Evolutionary conservation across 108 stramenopile genomes (phyloP), one percentile per base, ranked within the genome.

Genomic region (Pseudonitzschia multiseries): DNA sequence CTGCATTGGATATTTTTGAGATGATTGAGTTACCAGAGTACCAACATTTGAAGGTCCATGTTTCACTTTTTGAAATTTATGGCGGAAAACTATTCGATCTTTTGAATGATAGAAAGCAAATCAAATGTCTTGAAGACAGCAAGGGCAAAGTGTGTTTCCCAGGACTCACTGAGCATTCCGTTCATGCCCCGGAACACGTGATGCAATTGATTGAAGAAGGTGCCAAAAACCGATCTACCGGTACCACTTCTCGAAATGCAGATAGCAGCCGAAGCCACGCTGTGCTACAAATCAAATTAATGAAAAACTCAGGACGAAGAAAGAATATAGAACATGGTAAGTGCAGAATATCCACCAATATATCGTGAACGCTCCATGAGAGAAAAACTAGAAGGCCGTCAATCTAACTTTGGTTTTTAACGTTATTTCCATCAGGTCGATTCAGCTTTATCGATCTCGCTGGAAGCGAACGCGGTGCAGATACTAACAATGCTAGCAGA

Each of bases 21-120:
- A 82, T 84, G 52, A 73, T 89, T 13, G 57, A 88, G 51, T 69
- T 72, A 17, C 82, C 84, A 5, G 83, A 87, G 54, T 82, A 84
- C 61, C 68, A 71, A 24, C 86, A 89, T 57, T 70, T 92, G 60
- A 70, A 61, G 12, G 90, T 99, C 15, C 72, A 82, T 63, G 92
- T 96, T 32, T 92, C 95, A 14, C 86, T 97, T 54, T 99, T 98
- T 83, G 99, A 99, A 80, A 98, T 99, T 20, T 99, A 99, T 70
- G 97, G 98, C 0, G 99, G 98, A 70, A 95, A 98, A 51, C 84
- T 98, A 57, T 90, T 93, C 57, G 99, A 99, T 73, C 76, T 99
- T 59, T 77, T 99, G 68, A 97, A 97, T 57, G 75, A 74, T 24
- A 88, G 98, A 50, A 87, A 85, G 46, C 88, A 79, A 10, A 80